Evolutionary conservation across 202 grass and related monocot species (phyloP).

Genomic region (Panicum virgatum): DNA sequence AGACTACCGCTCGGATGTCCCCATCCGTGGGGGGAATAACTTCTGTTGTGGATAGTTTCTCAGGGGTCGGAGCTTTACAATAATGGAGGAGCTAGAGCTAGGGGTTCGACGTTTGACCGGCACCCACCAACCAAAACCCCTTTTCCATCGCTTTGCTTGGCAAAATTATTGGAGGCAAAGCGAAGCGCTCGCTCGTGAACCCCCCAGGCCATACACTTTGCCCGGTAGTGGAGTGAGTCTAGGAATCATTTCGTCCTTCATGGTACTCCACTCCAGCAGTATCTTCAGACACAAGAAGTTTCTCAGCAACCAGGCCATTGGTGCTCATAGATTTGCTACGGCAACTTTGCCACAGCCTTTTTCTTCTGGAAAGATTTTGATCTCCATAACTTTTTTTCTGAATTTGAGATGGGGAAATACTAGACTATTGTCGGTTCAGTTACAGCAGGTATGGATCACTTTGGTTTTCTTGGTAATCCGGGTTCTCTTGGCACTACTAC

Average conservation of each 20-base stretch:
- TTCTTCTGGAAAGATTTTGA: no score
- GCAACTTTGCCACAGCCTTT: no score
- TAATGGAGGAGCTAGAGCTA: constrained; percentile 30
- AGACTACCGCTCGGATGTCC: constrained; percentile 29
- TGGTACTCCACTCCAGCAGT: neutral
- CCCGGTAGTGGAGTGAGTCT: neutral
- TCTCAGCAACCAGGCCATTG: no score
- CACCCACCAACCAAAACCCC: constrained; percentile 39
- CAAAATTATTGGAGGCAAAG: constrained; percentile 47
- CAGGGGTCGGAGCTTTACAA: constrained; percentile 19
- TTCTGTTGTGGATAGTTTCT: neutral
- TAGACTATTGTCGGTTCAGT: no score
- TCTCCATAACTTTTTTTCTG: no score
- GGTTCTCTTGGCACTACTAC: no score
- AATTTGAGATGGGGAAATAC: no score
- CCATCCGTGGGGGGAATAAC: constrained; percentile 24
- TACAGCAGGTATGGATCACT: no score
- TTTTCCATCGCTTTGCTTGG: constrained; percentile 11
- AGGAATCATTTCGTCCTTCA: constrained; percentile 15
- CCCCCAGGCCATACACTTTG: neutral
- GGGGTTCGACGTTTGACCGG: constrained; percentile 35
- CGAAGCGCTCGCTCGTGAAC: neutral
- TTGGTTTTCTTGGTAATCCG: no score
- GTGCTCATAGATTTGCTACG: no score
- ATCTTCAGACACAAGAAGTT: no score